These are phyloP conservation scores for Pseudopyricularia cyperi DNA, from an alignment of 2,329 filamentous ascomycete species.

Conservation along the genomic window DNA sequence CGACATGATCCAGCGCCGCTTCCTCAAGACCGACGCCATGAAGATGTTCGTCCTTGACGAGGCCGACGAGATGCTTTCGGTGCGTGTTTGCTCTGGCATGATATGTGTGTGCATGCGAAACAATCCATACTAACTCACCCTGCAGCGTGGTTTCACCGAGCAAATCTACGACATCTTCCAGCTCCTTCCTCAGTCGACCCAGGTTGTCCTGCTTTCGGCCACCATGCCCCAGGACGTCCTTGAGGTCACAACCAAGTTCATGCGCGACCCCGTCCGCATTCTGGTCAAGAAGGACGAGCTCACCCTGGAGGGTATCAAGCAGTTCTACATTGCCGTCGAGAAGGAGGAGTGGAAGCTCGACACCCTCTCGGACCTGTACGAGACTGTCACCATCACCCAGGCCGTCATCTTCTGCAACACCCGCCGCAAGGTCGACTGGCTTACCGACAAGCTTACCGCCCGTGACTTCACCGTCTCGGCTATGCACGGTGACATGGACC, in stretches of 20 bases:
- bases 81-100: neutral
- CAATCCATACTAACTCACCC: neutral
- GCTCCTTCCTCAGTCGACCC: conserved; percentile 88
- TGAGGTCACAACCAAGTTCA: conserved; percentile 99
- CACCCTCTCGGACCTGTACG: conserved; percentile 95
- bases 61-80: conserved; percentile 46
- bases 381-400: conserved; percentile 96
- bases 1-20: conserved; percentile 47
- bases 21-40: conserved; percentile 46
- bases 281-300: conserved; percentile 97
- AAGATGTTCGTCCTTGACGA: conserved; percentile 52
- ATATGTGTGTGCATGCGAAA: neutral
- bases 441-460: conserved; percentile 98
- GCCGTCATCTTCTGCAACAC: conserved; percentile 99
- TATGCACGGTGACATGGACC: conserved; percentile 99
- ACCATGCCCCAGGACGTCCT: conserved; percentile 96
- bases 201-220: conserved; percentile 95
- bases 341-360: conserved; percentile 99
- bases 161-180: conserved; percentile 99
- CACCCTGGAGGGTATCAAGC: conserved; percentile 93
- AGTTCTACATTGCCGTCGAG: conserved; percentile 98
- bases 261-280: conserved; percentile 94
- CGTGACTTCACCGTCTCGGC: conserved; percentile 97
- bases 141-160: conserved; percentile 86
- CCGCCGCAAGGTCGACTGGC: conserved; percentile 95